These are phyloP conservation scores for Lactarius hatsudake DNA, from an alignment of 768 basidiomycete species.

Conservation along the genomic window DNA sequence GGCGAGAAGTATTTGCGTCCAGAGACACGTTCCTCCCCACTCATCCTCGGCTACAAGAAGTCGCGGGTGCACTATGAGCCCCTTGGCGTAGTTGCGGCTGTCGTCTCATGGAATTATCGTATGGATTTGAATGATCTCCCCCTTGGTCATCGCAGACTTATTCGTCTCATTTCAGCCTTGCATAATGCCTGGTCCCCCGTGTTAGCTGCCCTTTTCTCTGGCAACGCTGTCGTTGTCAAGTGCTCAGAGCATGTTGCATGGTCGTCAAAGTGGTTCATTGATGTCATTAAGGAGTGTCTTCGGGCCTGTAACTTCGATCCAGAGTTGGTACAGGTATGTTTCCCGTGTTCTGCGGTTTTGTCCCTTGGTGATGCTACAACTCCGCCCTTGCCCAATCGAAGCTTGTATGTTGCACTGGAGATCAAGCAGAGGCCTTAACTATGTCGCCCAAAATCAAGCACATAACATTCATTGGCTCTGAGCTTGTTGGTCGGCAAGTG, in stretches of 20 bases:
- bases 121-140: constrained; percentile 29
- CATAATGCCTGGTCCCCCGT: constrained; percentile 96
- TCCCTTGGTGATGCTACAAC: not conserved
- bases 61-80: constrained; percentile 85
- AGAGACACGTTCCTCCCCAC: constrained; percentile 62
- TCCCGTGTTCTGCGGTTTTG: not conserved
- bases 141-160: constrained; percentile 8
- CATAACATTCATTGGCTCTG: constrained; percentile 92
- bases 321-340: constrained; percentile 76
- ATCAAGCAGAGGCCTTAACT: constrained; percentile 80
- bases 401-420: constrained; percentile 86
- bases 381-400: constrained; percentile 29
- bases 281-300: constrained; percentile 75
- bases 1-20: constrained; percentile 78
- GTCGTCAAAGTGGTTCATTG: constrained; percentile 83
- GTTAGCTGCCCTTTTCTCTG: constrained; percentile 84
- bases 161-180: constrained; percentile 53
- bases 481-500: constrained; percentile 72
- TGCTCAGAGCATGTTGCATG: constrained; percentile 92
- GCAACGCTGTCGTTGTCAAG: constrained; percentile 87
- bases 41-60: constrained; percentile 72
- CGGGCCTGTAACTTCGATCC: constrained; percentile 76
- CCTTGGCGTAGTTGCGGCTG: constrained; percentile 86
- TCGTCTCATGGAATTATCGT: constrained; percentile 98
- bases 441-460: constrained; percentile 79